Evolutionary conservation across 2,329 filamentous ascomycete species (phyloP), one percentile per base, ranked within the genome.

Genomic region (Amphichorda felina): DNA sequence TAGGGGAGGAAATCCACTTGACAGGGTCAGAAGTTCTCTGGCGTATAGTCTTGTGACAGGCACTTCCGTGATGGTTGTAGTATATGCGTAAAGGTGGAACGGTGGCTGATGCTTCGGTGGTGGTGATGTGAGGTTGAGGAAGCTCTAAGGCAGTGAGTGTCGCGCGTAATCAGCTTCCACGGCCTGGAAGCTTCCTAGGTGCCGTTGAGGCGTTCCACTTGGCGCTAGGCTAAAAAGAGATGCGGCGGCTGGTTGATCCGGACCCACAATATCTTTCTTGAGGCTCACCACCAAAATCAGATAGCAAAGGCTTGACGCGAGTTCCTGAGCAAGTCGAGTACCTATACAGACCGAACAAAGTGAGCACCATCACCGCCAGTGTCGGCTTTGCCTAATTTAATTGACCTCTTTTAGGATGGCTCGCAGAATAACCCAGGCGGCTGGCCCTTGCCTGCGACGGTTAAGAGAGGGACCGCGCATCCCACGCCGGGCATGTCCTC

Each of bases 361-460:
- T 24, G 10, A 24, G 21, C 6, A 24, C 21, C 6, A 24, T 24
- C 21, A 10, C 21, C 21, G 10, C 10, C 10, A 10, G 21, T 6
- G 6, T 24, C 10, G 10, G 10, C 10, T 10, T 6, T 24, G 21
- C 6, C 6, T 10, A 24, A 5, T 26, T 5, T 3, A 10, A 16
- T 27, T 27, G 16, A 34, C 14, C 8, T 15, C 9, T 31, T 19
- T 16, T 16, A 19, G 15, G 21, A 52, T 52, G 49, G 39, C 42
- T 19, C 42, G 40, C 17, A 34, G 37, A 39, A 13, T 47, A 32
- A 21, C 30, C 16, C 31, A 34, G 19, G 38, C 40, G 11, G 45
- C 41, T 16, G 27, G 42, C 25, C 39, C 43, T 24, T 53, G 45
- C 39, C 40, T 53, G 35, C 48, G 47, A 21, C 47, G 48, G 41